These are phyloP conservation scores for Boletus eberwhitei DNA, from an alignment of 768 basidiomycete genomes.

Conservation along the genomic window DNA sequence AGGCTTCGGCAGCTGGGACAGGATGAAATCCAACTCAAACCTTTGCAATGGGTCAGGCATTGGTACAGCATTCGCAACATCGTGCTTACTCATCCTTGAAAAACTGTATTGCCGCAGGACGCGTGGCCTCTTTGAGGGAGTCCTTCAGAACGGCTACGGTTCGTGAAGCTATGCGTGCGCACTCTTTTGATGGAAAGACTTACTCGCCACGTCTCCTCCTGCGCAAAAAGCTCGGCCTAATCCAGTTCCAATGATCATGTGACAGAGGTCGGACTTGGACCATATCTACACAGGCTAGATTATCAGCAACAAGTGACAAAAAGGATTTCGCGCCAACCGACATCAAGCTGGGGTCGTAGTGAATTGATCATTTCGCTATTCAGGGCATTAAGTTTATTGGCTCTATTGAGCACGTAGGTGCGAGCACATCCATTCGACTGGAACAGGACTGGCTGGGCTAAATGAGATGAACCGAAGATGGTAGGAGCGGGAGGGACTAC, in stretches of 20 bases:
- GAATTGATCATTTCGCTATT: slow-evolving; percentile 72
- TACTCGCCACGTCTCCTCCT: slow-evolving; percentile 91
- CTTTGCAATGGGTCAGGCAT: slow-evolving; percentile 36
- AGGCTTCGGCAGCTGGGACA: slow-evolving; percentile 75
- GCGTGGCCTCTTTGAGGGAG: slow-evolving; percentile 48
- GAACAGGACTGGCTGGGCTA: slow-evolving; percentile 54
- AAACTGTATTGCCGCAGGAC: slow-evolving; percentile 70
- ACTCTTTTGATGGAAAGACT: slow-evolving; percentile 29
- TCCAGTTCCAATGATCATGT: slow-evolving; percentile 70
- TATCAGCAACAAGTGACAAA: slow-evolving; percentile 6
- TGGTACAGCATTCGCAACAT: slow-evolving; percentile 2
- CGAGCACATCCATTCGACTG: slow-evolving; percentile 62
- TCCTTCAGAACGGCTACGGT: slow-evolving; percentile 53
- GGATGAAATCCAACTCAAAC: slow-evolving; percentile 75
- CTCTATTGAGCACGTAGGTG: slow-evolving; percentile 77
- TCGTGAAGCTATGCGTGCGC: slow-evolving; percentile 4
- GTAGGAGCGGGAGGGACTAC: slow-evolving; percentile 7
- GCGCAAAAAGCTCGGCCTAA: slow-evolving; percentile 82
- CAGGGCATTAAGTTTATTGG: slow-evolving; percentile 78
- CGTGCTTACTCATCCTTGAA: slow-evolving; percentile 82
- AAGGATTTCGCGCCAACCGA: slow-evolving; percentile 30
- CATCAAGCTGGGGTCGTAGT: slow-evolving; percentile 74
- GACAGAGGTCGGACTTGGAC: slow-evolving; percentile 66
- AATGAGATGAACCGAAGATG: slow-evolving; percentile 10
- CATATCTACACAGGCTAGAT: slow-evolving; percentile 59